Conservation (phyloP, 1,284 basidiomycete species). For the Boletus smithii region DNA sequence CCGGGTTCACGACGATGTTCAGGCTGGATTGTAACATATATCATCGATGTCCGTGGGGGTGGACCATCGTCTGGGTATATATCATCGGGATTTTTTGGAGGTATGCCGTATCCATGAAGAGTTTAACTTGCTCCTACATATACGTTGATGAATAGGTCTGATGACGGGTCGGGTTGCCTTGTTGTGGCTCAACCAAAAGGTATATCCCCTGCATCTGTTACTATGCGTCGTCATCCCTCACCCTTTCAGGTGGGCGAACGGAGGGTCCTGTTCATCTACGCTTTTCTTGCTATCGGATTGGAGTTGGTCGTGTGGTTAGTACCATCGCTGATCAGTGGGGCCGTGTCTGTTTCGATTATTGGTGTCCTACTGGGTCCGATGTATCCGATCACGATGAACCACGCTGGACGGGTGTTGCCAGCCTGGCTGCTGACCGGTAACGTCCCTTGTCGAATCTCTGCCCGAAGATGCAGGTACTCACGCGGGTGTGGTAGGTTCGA, state of each 20-base stretch:
- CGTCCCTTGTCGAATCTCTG: neutral
- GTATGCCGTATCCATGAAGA: slow-evolving; percentile 23
- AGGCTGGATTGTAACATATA: slow-evolving; percentile 55
- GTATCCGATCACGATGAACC: slow-evolving; percentile 52
- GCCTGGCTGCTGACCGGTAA: slow-evolving; percentile 46
- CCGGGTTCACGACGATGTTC: neutral
- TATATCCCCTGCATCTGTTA: neutral
- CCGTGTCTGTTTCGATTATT: slow-evolving; percentile 50
- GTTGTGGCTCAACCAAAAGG: slow-evolving; percentile 32
- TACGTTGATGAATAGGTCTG: slow-evolving; percentile 20
- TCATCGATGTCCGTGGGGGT: slow-evolving; percentile 44
- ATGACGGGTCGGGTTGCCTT: slow-evolving; percentile 28
- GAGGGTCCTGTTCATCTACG: slow-evolving; percentile 31
- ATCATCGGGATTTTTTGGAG: slow-evolving; percentile 50
- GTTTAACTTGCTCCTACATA: neutral
- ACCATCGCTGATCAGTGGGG: slow-evolving; percentile 49
- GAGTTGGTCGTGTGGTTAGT: slow-evolving; percentile 57
- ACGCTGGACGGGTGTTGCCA: slow-evolving; percentile 45
- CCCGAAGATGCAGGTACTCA: neutral
- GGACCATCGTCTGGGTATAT: slow-evolving; percentile 50
- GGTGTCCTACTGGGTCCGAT: slow-evolving; percentile 53
- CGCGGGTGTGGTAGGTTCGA: slow-evolving; percentile 23
- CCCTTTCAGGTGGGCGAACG: slow-evolving; percentile 30
- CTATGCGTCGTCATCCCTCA: neutral
- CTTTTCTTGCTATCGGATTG: slow-evolving; percentile 41